A percentile compares a stretch with the other conserved stretches of the same genome.
Conservation (phyloP, 176 grass and related monocot species). For the Oryza brachyantha region DNA sequence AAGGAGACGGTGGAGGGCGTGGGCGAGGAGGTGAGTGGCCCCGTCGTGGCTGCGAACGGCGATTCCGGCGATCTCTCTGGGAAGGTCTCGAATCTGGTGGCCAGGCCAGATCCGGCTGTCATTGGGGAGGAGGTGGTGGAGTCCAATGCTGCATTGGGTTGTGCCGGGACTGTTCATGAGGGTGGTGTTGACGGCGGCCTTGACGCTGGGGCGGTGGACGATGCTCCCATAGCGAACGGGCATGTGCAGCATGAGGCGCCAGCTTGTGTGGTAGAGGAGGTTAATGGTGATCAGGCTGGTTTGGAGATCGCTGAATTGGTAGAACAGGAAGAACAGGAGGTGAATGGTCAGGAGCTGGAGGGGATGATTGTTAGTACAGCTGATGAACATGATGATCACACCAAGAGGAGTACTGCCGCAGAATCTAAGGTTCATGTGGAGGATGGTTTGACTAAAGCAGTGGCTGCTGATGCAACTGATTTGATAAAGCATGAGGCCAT, state of each 20-base stretch:
- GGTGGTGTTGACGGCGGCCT: neutral
- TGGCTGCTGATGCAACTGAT: neutral
- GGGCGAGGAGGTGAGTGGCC: neutral
- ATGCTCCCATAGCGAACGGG: constrained; percentile 8
- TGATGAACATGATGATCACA: neutral
- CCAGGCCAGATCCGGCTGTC: constrained; percentile 9
- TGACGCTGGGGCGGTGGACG: neutral
- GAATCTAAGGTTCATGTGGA: neutral
- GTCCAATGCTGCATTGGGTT: neutral
- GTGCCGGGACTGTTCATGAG: neutral
- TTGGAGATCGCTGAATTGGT: neutral
- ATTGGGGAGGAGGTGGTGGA: constrained; percentile 4
- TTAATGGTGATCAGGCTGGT: neutral
- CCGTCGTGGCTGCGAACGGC: constrained; percentile 16
- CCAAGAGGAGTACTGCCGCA: neutral
- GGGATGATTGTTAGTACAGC: neutral
- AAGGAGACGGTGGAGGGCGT: neutral
- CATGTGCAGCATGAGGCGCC: neutral
- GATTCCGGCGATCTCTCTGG: constrained; percentile 23
- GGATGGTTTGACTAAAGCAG: neutral
- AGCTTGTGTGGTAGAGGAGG: neutral
- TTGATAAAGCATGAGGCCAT: neutral
- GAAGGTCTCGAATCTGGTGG: constrained; percentile 13
- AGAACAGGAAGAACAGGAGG: neutral
- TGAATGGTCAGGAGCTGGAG: neutral